Base-by-base conservation (phyloP, 768 basidiomycete species). In the Tephrocybe sp. region DNA sequence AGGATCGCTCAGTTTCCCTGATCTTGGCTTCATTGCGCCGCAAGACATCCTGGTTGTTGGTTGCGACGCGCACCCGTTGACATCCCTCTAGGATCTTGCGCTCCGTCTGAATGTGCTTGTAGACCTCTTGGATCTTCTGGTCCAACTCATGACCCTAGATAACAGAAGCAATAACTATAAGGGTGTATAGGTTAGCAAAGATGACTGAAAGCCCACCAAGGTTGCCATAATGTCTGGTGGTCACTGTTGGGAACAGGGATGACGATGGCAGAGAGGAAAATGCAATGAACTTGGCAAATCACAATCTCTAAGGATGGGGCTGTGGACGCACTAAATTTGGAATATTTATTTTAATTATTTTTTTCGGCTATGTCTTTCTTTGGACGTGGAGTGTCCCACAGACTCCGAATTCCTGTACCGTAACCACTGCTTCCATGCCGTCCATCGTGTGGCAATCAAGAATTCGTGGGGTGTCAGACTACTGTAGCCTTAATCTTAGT, bases 111-210 rank as follows among this genome's bases (percentile, higher is more conserved):
- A 96, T 94, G 68, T 89, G 88, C 70, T 83, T 87, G 73, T 86
- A 83, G 62, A 94, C 84, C 69, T 92, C 90, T 68, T 86, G 84
- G 67, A 95, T 92, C 82, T 94, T 95, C 81, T 85, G 85, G 82
- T 93, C 91, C 72, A 92, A 76, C 72, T 90, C 87, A 60, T 75
- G 68, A 67, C 69, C 70, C 77, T 78, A 61, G 56, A 66, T 66
- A 52, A 51, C 42, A 31, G 43, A 45, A 23, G 52, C 46, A 16
- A 23, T 33, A 53, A 36, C 10, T 41, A 22, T 39, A 30, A 30
- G 51, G 51, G 71, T 67, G 68, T 66, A 52, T 52, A 43, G 60
- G 58, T 35, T 31, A 45, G n/a, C 36, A 17, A 14, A 41, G 43
- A 22, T 14, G 23, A 20, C 16, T 30, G 12, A 20, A 16, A 17